These are phyloP conservation scores for Pseudoscleropodium purum DNA, from an alignment of 225 moss, liverwort and hornwort genomes.

Conservation along the genomic window DNA sequence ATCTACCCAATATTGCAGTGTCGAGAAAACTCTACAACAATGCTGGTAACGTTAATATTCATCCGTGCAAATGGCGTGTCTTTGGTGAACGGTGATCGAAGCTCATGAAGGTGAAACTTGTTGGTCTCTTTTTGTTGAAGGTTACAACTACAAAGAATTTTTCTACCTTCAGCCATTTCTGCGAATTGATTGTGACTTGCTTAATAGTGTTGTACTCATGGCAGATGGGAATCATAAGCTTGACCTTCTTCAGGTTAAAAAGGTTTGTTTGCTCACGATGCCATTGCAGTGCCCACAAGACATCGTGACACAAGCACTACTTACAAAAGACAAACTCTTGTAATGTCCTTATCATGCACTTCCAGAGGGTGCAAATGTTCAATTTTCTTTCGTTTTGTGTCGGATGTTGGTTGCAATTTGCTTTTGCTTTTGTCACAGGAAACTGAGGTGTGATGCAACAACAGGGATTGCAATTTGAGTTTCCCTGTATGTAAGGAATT, in stretches of 20 bases:
- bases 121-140: not conserved
- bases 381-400: not conserved
- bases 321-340: not conserved
- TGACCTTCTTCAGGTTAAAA: not conserved
- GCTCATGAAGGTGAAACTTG: not conserved
- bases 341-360: not conserved
- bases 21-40: rapidly evolving
- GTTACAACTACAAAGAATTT: not conserved
- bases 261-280: too few relatives aligned
- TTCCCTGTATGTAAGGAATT: not conserved
- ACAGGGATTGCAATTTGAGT: not conserved
- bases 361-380: not conserved
- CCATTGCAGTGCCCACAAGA: not conserved
- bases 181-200: not conserved
- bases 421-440: not conserved
- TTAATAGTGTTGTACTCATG: not conserved
- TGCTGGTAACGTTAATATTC: too few relatives aligned
- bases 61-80: not conserved
- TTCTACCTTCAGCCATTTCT: not conserved
- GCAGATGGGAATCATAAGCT: not conserved
- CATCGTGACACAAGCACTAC: not conserved
- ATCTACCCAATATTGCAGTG: too few relatives aligned
- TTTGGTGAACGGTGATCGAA: not conserved
- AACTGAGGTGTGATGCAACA: not conserved
- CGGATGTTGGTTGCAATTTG: not conserved